phyloP scores from a whole-genome alignment of 495 filamentous ascomycete species.

The Penicillium paxilli region DNA sequence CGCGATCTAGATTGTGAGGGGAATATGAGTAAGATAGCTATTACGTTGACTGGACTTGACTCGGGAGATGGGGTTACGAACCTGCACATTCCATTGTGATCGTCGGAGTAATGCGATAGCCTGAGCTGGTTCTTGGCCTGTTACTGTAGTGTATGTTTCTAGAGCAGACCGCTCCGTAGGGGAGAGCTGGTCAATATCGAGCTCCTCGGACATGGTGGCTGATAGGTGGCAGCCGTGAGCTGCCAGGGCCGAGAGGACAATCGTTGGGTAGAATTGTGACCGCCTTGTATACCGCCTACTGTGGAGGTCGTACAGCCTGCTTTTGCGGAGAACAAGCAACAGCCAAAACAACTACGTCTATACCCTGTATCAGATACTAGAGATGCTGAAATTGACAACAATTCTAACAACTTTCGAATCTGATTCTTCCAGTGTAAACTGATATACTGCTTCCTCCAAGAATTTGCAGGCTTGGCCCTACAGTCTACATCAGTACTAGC shows the following conservation, averaged over 20 bases:
- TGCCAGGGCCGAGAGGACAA: conserved; percentile 17
- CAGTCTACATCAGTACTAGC: too few relatives aligned
- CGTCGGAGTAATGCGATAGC: conserved; percentile 79
- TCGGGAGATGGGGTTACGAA: conserved; percentile 32
- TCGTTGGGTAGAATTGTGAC: conserved; percentile 7
- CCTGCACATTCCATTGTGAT: conserved; percentile 96
- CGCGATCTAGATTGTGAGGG: conserved; percentile 66
- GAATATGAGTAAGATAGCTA: conserved; percentile 1
- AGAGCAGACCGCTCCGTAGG: conserved; percentile 75
- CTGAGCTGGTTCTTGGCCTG: conserved; percentile 73
- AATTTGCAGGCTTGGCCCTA: too few relatives aligned
- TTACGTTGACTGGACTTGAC: conserved; percentile 3
- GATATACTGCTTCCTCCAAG: too few relatives aligned
- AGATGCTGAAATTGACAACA: too few relatives aligned
- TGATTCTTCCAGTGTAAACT: too few relatives aligned
- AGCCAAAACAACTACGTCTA: too few relatives aligned
- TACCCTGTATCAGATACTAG: too few relatives aligned
- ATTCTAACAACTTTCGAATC: too few relatives aligned
- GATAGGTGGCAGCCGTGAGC: conserved; percentile 13
- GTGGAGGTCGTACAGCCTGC: background rate
- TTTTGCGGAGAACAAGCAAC: background rate
- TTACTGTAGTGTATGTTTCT: conserved; percentile 85
- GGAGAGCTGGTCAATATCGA: conserved; percentile 69
- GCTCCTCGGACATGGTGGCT: conserved; percentile 42
- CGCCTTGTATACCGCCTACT: conserved; percentile 10